Evolutionary conservation across 805 yeast species (phyloP), one percentile per base, ranked within the genome.

Genomic region (Wickerhamiella brachini): DNA sequence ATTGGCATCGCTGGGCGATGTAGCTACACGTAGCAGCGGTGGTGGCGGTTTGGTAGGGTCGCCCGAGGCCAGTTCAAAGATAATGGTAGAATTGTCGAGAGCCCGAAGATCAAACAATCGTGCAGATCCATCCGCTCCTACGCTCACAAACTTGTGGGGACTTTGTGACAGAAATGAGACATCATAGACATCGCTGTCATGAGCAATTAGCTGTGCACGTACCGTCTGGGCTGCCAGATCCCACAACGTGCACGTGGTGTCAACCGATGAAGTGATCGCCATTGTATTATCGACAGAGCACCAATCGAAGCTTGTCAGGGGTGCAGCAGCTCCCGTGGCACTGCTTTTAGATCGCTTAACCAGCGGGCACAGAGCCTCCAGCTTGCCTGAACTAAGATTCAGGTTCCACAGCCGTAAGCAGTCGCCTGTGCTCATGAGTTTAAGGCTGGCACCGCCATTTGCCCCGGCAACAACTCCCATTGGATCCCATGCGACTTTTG

Each of bases 161-260:
- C 85, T 78, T 17, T 81, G 80, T 48, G 83, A 78, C 48, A 89
- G 69, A 64, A 88, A 93, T 55, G 84, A 78, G 29, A 89, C 97
- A 64, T 93, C 98, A 64, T 79, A 86, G 3, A 93, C 98, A 65
- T 88, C 97, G 56, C 83, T 79, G 64, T 93, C 98, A 66, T 93
- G 98, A 0, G 98, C 97, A 56, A 93, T 93, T 47, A 93, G 72
- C 68, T 93, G 97, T 0, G 97, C 90, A 62, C 83, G 85, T 15
- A 95, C 95, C 3, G 73, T 70, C 21, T 81, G 76, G 43, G 79
- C 75, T 22, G 72, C 67, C 31, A 88, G 65, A 67, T 93, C 97
- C 97, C 98, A 93, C 3, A 88, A 80, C 0, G 97, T 89, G 68
- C 98, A 93, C 0, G 98, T 93, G 0, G 98, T 93, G 67, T 93